Conservation (phyloP, 495 filamentous ascomycete species). For the Tuber calosporum region DNA sequence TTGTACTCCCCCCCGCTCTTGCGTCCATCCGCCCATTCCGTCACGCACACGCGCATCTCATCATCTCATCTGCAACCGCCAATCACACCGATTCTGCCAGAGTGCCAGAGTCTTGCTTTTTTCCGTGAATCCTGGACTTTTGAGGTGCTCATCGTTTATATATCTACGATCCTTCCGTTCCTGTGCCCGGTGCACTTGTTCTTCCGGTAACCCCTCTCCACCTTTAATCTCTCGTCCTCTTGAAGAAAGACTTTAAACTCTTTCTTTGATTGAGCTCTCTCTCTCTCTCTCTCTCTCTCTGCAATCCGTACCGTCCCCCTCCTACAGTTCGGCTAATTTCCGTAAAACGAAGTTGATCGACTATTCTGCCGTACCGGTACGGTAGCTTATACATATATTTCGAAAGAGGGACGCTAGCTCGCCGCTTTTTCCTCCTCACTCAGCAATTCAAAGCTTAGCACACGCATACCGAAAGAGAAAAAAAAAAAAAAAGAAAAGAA, state of each 20-base stretch:
- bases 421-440: background rate
- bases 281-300: too few relatives aligned
- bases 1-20: background rate
- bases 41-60: background rate
- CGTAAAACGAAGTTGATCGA: constrained; percentile 3
- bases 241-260: constrained; percentile 21
- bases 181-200: constrained; percentile 33
- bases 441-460: background rate
- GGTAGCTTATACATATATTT: background rate
- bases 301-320: constrained; percentile 7
- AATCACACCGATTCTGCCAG: background rate
- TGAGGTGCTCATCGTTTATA: constrained; percentile 25
- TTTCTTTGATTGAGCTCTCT: too few relatives aligned
- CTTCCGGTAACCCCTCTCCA: constrained; percentile 18
- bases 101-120: background rate
- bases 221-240: constrained; percentile 6
- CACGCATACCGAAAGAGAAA: background rate
- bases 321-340: background rate
- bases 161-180: constrained; percentile 34
- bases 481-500: constrained; percentile 8
- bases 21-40: background rate
- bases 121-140: background rate
- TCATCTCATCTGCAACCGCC: background rate
- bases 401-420: background rate
- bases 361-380: background rate